These are phyloP conservation scores for Aschersonia sp. DNA, from an alignment of 2,329 filamentous ascomycete genomes.

Conservation along the genomic window DNA sequence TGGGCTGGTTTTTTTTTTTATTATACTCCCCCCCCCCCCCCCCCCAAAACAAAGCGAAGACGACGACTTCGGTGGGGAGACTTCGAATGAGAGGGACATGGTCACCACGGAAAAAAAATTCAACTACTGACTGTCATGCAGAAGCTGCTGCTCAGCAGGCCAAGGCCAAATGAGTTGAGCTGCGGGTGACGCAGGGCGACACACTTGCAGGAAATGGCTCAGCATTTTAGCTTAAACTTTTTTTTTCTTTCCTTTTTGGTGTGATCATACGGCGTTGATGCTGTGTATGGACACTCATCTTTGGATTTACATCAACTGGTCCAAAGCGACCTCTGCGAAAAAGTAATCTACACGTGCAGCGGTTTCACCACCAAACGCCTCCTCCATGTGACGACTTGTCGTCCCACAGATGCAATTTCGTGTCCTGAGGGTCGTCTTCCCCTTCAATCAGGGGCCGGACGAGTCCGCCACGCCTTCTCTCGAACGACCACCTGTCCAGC, in stretches of 20 bases:
- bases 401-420: conserved; percentile 19
- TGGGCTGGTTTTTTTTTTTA: not conserved
- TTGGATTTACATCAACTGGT: too few relatives aligned
- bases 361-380: conserved; percentile 22
- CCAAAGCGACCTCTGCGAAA: too few relatives aligned
- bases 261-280: not conserved
- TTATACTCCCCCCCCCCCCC: not conserved
- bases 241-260: not conserved
- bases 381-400: conserved; percentile 23
- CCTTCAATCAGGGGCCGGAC: conserved; percentile 28
- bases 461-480: conserved; percentile 40
- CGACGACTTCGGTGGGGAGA: not conserved
- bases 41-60: not conserved
- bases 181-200: not conserved
- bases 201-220: too few relatives aligned
- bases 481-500: conserved; percentile 47
- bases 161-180: conserved; percentile 32
- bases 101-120: not conserved
- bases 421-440: conserved; percentile 16
- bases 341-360: too few relatives aligned
- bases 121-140: conserved; percentile 9
- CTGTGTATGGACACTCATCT: not conserved
- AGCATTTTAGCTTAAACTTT: not conserved
- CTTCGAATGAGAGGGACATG: not conserved
- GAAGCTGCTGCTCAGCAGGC: conserved; percentile 43